These are phyloP conservation scores for Suillus occidentalis DNA, from an alignment of 768 basidiomycete genomes.

Conservation along the genomic window DNA sequence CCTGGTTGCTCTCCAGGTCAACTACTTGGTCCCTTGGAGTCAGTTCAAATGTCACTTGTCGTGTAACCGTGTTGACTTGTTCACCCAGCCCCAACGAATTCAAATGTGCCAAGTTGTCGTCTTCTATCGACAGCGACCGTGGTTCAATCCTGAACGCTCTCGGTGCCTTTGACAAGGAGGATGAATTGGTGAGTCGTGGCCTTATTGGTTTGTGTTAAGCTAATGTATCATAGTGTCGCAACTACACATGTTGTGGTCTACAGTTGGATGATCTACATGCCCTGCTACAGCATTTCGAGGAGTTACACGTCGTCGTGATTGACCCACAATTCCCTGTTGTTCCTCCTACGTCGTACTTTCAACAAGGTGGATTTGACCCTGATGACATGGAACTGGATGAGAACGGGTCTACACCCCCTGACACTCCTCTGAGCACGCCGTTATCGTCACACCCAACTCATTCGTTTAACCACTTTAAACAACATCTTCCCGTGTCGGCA, in stretches of 20 bases:
- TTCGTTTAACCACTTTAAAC: slow-evolving; percentile 33
- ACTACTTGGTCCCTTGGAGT: slow-evolving; percentile 67
- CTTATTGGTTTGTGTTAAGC: background rate
- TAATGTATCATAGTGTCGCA: slow-evolving; percentile 57
- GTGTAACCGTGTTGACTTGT: slow-evolving; percentile 2
- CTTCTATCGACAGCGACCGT: slow-evolving; percentile 62
- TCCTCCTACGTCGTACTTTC: slow-evolving; percentile 29
- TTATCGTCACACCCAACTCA: slow-evolving; percentile 35
- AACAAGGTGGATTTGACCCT: slow-evolving; percentile 53
- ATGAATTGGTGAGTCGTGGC: slow-evolving; percentile 59
- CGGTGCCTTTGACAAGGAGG: slow-evolving; percentile 65
- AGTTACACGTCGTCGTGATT: slow-evolving; percentile 80
- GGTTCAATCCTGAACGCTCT: slow-evolving; percentile 64
- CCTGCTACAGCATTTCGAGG: slow-evolving; percentile 90
- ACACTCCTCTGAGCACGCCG: slow-evolving; percentile 45
- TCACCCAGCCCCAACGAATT: slow-evolving; percentile 44
- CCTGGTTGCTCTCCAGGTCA: slow-evolving; percentile 64
- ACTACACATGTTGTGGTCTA: slow-evolving; percentile 89
- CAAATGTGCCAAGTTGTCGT: slow-evolving; percentile 44
- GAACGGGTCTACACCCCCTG: slow-evolving; percentile 36
- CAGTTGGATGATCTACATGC: slow-evolving; percentile 76
- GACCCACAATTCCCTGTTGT: slow-evolving; percentile 33
- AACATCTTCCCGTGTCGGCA: slow-evolving; percentile 41
- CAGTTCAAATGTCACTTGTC: slow-evolving; percentile 27
- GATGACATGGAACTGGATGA: slow-evolving; percentile 83